Conservation (phyloP, 306 rosid species). For the Begonia loranthoides region DNA sequence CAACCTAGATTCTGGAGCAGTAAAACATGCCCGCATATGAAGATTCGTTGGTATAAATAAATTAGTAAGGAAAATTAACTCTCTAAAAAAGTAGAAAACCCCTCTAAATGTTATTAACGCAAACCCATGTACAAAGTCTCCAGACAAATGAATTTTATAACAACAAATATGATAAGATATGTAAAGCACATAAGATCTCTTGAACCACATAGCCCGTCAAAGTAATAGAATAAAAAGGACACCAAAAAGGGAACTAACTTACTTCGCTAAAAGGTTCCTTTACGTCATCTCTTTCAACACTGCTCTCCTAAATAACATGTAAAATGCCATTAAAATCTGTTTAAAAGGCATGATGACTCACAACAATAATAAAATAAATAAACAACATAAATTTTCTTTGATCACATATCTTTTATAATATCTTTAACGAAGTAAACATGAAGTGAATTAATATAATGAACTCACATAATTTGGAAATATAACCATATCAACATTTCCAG, state of each 20-base stretch:
- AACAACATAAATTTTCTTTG: slow-evolving; percentile 4
- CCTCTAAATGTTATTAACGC: no score
- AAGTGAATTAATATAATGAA: slow-evolving; percentile 13
- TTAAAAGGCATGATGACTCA: slow-evolving; percentile 3
- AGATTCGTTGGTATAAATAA: no score
- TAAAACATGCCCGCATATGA: no score
- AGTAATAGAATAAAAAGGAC: background rate
- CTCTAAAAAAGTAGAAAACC: no score
- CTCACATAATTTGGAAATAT: slow-evolving; percentile 93
- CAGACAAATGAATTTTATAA: no score
- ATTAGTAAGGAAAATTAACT: no score
- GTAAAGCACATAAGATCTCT: no score
- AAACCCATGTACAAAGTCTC: no score
- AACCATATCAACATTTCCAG: slow-evolving; percentile 85
- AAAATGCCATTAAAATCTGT: slow-evolving; percentile 10
- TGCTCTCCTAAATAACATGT: slow-evolving; percentile 60
- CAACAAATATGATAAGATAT: no score
- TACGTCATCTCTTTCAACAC: slow-evolving; percentile 78
- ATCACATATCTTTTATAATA: slow-evolving; percentile 3
- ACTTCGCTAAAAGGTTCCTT: slow-evolving; percentile 98
- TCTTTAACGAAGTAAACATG: slow-evolving; percentile 6
- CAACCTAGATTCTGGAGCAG: no score
- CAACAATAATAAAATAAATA: slow-evolving; percentile 9
- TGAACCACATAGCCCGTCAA: no score
- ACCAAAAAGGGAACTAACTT: slow-evolving; percentile 7